Conservation (phyloP, 306 rosid genomes). For the Sesbania bispinosa region DNA sequence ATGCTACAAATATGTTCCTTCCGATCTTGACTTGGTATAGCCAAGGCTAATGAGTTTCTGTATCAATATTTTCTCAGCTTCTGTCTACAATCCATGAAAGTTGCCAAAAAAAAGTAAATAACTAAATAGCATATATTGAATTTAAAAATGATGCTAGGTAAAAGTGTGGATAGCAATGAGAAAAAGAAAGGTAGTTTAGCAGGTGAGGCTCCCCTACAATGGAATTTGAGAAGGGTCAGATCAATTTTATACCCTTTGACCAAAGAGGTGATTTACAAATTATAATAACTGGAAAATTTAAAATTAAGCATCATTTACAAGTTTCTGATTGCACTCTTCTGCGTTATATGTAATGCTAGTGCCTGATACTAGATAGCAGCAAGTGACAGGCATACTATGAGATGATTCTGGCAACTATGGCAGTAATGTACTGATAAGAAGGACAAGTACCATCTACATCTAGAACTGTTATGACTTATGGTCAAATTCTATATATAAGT, state of each 20-base stretch:
- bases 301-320: neutral
- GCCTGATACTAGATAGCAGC: neutral
- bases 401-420: neutral
- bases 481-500: neutral
- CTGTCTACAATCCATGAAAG: conserved; percentile 46
- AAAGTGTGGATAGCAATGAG: neutral
- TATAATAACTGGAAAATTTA: neutral
- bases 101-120: conserved; percentile 17
- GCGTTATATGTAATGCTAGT: neutral
- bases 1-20: conserved; percentile 37
- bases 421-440: neutral
- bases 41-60: conserved; percentile 69
- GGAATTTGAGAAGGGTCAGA: neutral
- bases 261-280: neutral
- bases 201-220: neutral
- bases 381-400: too few species aligned
- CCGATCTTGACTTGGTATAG: conserved; percentile 48
- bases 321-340: neutral
- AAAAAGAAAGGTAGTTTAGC: neutral
- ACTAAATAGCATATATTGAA: too few species aligned
- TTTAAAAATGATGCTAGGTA: neutral
- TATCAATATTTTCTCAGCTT: conserved; percentile 81
- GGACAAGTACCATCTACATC: neutral
- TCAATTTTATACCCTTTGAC: neutral
- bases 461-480: neutral